Percentiles rank a stretch among this genome's conserved stretches.
These are phyloP conservation scores for Bombardia bombarda DNA, from an alignment of 495 filamentous ascomycete genomes.

Conservation along the genomic window DNA sequence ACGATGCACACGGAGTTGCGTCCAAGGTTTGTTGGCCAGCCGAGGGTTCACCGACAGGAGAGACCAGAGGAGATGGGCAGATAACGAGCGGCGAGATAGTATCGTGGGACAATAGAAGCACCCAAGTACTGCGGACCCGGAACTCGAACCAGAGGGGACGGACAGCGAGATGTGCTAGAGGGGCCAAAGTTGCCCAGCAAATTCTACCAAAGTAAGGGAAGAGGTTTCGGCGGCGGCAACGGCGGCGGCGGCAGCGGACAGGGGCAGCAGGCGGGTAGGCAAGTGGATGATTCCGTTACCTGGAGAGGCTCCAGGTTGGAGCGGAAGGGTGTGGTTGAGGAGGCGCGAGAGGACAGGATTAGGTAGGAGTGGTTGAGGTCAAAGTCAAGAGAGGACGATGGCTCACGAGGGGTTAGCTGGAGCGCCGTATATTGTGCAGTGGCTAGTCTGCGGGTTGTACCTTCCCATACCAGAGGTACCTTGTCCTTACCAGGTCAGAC, in stretches of 20 bases:
- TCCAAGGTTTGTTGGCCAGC: background rate
- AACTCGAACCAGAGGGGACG: too few species aligned
- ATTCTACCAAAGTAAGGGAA: background rate
- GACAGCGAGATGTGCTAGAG: too few species aligned
- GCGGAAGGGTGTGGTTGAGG: background rate
- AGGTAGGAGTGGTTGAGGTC: too few species aligned
- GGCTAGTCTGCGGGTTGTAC: too few species aligned
- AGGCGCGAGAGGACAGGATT: too few species aligned
- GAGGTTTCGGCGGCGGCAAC: background rate
- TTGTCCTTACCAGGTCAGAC: too few species aligned
- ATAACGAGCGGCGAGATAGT: background rate
- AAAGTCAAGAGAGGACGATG: too few species aligned
- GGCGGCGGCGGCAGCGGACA: background rate
- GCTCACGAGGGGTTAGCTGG: too few species aligned
- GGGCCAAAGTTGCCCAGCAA: too few species aligned
- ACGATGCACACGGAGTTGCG: background rate
- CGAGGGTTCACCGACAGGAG: background rate
- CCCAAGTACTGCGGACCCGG: background rate
- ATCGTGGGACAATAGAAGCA: slow-evolving; percentile 1
- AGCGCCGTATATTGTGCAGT: too few species aligned
- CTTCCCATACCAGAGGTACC: too few species aligned
- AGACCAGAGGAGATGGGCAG: slow-evolving; percentile 1
- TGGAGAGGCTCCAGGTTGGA: background rate
- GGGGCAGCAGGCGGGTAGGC: background rate
- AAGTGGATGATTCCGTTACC: background rate